Evolutionary conservation across 2,329 filamentous ascomycete species (phyloP), one percentile per base, ranked within the genome.

Genomic region (Periconia macrospinosa): DNA sequence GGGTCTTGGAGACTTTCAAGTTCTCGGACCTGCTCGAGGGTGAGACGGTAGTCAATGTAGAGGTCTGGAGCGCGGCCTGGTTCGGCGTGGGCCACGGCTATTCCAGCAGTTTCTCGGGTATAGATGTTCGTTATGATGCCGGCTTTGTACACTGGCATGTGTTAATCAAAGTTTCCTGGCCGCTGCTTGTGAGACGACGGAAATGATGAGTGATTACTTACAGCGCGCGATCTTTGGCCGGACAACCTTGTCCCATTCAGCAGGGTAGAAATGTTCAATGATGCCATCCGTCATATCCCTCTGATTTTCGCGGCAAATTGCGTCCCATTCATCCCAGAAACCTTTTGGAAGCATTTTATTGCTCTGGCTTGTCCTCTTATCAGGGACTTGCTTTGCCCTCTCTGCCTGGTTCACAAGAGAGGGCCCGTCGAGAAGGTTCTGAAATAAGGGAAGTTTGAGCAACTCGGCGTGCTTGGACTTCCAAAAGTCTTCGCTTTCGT

Each of bases 221-320:
- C 81, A 61, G n/a, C 73, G 72, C 1, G 76, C 75, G 45, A 81
- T 67, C 15, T 75, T 75, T 7, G 76, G 76, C 1, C 78, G 69
- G 18, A 74, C 66, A 7, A 64, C 64, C n/a, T 70, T 58, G 54
- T 75, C 72, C 76, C 77, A 79, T 49, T 76, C 71, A 42, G 65
- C 47, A 3, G 76, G 76, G 11, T 69, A 67, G 35, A 69, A 63
- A 27, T 8, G 23, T 20, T 68, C 62, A 13, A 64, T 52, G 15
- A 58, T 53, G 8, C 14, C 33, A 15, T 63, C 57, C 8, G 47
- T 51, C 9, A 19, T 10, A 1, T n/a, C n/a, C n/a, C 52, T 43
- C 1, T 54, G 42, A 35, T 67, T 51, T 18, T 47, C 40, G 40
- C 51, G 55, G 27, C 63, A 20, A 18, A 75, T 58, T 0, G 58